Percentiles rank a stretch among this genome's conserved stretches.
Conservation (phyloP, 1,284 basidiomycete species). For the Xerocomus minutiporus region DNA sequence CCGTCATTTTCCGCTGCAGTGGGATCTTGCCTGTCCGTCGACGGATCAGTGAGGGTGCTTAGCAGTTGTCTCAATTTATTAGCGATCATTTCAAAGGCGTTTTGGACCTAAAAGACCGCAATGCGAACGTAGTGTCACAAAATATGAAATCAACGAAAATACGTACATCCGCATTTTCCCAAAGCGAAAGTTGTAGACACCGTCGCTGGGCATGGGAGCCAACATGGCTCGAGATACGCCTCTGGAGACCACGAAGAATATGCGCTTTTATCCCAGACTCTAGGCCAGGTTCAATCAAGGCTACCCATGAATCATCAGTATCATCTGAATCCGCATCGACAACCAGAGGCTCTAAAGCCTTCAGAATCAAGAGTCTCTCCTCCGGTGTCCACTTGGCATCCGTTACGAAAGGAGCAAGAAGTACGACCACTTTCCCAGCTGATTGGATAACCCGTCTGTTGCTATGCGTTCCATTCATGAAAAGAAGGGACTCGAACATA, state of each 20-base stretch:
- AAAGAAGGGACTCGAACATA: conserved; percentile 63
- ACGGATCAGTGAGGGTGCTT: conserved; percentile 26
- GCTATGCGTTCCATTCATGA: conserved; percentile 56
- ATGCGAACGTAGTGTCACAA: not conserved
- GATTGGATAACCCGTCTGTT: conserved; percentile 58
- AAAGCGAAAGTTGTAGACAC: conserved; percentile 50
- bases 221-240: conserved; percentile 7
- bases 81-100: conserved; percentile 41
- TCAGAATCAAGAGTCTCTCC: conserved; percentile 60
- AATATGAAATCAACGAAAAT: not conserved
- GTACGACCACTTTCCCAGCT: conserved; percentile 52
- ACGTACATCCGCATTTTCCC: conserved; percentile 61
- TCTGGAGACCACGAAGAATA: conserved; percentile 40
- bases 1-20: conserved; percentile 52
- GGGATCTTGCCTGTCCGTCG: conserved; percentile 13
- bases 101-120: conserved; percentile 47
- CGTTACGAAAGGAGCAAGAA: conserved; percentile 42
- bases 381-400: conserved; percentile 50
- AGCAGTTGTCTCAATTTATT: conserved; percentile 38
- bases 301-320: conserved; percentile 42
- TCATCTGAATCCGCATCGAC: conserved; percentile 25
- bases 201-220: conserved; percentile 20
- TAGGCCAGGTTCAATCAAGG: conserved; percentile 57
- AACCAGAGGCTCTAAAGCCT: conserved; percentile 62
- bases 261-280: conserved; percentile 65